These are phyloP conservation scores for Aspergillus affinis DNA, from an alignment of 495 filamentous ascomycete species.

Conservation along the genomic window DNA sequence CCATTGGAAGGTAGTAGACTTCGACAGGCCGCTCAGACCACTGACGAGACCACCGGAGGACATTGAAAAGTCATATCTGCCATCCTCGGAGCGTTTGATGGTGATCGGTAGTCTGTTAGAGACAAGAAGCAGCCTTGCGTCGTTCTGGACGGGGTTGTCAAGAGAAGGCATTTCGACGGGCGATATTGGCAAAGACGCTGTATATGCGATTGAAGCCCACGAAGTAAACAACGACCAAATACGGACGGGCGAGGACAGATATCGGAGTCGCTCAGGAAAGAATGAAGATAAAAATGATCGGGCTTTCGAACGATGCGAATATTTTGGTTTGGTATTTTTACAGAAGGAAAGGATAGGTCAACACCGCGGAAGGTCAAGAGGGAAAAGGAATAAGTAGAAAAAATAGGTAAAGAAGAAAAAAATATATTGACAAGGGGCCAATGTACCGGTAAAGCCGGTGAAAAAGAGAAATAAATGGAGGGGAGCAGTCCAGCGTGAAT, in stretches of 20 bases:
- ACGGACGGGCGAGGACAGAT: background rate
- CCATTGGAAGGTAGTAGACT: slow-evolving; percentile 92
- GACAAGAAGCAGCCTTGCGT: slow-evolving; percentile 69
- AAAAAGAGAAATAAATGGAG: background rate
- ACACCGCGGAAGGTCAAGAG: background rate
- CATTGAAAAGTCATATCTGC: slow-evolving; percentile 84
- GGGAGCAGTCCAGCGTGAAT: background rate
- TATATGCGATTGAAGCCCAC: slow-evolving; percentile 3
- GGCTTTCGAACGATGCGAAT: background rate
- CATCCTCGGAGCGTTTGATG: slow-evolving; percentile 86
- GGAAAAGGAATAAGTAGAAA: slow-evolving; percentile 1
- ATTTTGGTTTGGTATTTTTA: background rate
- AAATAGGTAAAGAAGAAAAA: slow-evolving; percentile 3
- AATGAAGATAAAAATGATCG: slow-evolving; percentile 6
- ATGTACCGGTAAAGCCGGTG: background rate
- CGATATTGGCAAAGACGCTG: background rate
- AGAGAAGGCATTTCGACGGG: slow-evolving; percentile 33
- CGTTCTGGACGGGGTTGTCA: slow-evolving; percentile 32
- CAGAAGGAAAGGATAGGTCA: slow-evolving; percentile 4
- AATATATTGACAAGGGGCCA: background rate
- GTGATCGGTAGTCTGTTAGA: slow-evolving; percentile 95
- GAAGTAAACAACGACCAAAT: background rate
- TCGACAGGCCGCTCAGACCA: slow-evolving; percentile 83
- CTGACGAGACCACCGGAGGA: slow-evolving; percentile 93
- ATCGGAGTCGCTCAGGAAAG: slow-evolving; percentile 1